Percentiles rank a stretch among this genome's conserved stretches.
These are phyloP conservation scores for Calonectria pauciramosa DNA, from an alignment of 2,329 filamentous ascomycete species.

Conservation along the genomic window DNA sequence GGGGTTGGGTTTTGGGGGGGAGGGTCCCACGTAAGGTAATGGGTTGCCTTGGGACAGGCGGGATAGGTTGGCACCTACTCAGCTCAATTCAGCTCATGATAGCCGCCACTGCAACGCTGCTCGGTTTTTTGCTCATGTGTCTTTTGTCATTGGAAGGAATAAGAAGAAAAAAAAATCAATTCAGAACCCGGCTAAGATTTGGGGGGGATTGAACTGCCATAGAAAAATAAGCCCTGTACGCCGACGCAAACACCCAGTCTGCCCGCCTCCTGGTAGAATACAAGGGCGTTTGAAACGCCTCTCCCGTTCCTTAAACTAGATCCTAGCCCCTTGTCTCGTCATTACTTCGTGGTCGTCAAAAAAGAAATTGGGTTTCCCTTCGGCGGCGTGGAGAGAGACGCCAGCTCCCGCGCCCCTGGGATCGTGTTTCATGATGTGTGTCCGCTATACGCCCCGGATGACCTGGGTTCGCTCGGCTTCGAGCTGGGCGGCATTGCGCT, in stretches of 20 bases:
- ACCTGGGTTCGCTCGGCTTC: conserved; percentile 94
- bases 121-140: background rate
- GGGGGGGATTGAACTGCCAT: conserved; percentile 30
- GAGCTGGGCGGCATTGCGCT: conserved; percentile 92
- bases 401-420: conserved; percentile 27
- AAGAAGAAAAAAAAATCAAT: conserved; percentile 35
- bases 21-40: conserved; percentile 28
- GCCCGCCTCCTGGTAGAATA: conserved; percentile 31
- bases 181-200: conserved; percentile 36
- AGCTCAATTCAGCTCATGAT: conserved; percentile 17
- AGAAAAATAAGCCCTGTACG: conserved; percentile 41
- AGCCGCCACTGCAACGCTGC: background rate
- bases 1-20: background rate
- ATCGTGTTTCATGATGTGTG: background rate
- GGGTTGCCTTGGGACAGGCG: background rate
- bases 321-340: conserved; percentile 37
- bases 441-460: conserved; percentile 84
- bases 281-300: conserved; percentile 41
- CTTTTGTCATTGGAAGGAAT: conserved; percentile 2
- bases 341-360: conserved; percentile 46
- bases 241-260: conserved; percentile 37
- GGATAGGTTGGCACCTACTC: background rate
- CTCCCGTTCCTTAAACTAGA: conserved; percentile 34
- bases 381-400: conserved; percentile 38
- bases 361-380: background rate